These are phyloP conservation scores for Neurospora discreta DNA, from an alignment of 495 filamentous ascomycete genomes.

Conservation along the genomic window DNA sequence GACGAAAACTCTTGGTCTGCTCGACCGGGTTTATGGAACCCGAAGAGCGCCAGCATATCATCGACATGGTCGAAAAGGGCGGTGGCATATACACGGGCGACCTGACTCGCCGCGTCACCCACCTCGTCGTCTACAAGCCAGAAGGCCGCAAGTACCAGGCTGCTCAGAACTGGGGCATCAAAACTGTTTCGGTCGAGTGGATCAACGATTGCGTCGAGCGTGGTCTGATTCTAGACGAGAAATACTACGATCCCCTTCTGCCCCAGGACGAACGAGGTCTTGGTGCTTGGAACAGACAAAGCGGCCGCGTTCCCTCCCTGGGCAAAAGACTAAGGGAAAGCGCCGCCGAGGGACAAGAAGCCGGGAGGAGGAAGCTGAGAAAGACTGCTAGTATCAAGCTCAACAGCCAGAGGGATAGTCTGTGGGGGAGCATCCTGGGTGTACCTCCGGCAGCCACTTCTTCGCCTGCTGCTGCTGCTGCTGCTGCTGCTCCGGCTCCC, in stretches of 20 bases:
- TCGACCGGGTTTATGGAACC: constrained; percentile 86
- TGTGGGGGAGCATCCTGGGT: constrained; percentile 82
- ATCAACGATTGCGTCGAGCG: constrained; percentile 72
- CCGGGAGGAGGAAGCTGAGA: constrained; percentile 60
- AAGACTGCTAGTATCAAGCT: constrained; percentile 71
- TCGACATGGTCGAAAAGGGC: constrained; percentile 47
- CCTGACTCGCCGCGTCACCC: constrained; percentile 72
- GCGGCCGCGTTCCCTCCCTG: constrained; percentile 23
- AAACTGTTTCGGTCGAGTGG: constrained; percentile 74
- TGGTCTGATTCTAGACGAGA: constrained; percentile 88
- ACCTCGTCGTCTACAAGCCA: constrained; percentile 70
- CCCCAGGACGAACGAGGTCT: constrained; percentile 59
- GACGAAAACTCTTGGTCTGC: constrained; percentile 56
- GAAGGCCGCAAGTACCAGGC: constrained; percentile 82
- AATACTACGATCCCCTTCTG: constrained; percentile 62
- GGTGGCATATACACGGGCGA: constrained; percentile 78
- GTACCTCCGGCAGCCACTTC: constrained; percentile 3
- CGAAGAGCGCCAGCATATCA: constrained; percentile 53
- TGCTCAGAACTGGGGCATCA: constrained; percentile 67
- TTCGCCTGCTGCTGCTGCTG: constrained; percentile 4
- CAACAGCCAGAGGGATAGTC: constrained; percentile 61
- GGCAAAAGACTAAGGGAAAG: constrained; percentile 29
- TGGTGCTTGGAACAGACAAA: constrained; percentile 63
- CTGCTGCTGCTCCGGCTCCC: background rate
- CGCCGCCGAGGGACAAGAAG: constrained; percentile 17